Evolutionary conservation across 345 rosid genomes (phyloP).

Genomic region (Dovyalis caffra): DNA sequence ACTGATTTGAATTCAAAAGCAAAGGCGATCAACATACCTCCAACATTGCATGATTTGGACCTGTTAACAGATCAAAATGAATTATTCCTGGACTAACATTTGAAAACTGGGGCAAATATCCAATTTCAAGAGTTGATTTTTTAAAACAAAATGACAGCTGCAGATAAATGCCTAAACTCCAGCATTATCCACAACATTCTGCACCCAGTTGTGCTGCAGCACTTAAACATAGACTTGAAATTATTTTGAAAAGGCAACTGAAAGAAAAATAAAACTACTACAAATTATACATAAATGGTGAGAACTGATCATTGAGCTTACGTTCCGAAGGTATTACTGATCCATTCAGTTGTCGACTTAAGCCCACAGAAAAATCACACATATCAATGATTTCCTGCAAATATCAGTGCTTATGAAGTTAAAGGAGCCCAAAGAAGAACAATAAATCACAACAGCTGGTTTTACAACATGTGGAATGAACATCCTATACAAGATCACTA

Average conservation of each 20-base stretch:
- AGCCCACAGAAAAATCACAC: conserved; percentile 96
- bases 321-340: conserved; percentile 95
- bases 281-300: not conserved
- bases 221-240: not conserved
- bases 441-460: not conserved
- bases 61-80: conserved; percentile 43
- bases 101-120: not conserved
- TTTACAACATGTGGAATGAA: not conserved
- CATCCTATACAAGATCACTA: not conserved
- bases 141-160: not conserved
- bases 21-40: conserved; percentile 55
- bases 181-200: not conserved
- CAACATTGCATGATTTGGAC: conserved; percentile 93
- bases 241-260: conserved; percentile 1
- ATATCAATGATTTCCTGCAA: conserved; percentile 95
- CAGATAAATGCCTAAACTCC: conserved; percentile 12
- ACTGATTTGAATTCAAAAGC: conserved; percentile 8
- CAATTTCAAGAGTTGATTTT: not conserved
- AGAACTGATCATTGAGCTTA: conserved; percentile 40
- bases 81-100: conserved; percentile 17
- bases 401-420: conserved; percentile 6
- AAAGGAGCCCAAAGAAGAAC: not conserved
- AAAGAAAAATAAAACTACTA: not conserved
- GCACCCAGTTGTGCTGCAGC: not conserved
- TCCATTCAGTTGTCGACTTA: conserved; percentile 95